Percentiles rank a stretch among this genome's conserved stretches.
Evolutionary conservation across 306 rosid species (phyloP).

Genomic region (Phaseolus lunatus): DNA sequence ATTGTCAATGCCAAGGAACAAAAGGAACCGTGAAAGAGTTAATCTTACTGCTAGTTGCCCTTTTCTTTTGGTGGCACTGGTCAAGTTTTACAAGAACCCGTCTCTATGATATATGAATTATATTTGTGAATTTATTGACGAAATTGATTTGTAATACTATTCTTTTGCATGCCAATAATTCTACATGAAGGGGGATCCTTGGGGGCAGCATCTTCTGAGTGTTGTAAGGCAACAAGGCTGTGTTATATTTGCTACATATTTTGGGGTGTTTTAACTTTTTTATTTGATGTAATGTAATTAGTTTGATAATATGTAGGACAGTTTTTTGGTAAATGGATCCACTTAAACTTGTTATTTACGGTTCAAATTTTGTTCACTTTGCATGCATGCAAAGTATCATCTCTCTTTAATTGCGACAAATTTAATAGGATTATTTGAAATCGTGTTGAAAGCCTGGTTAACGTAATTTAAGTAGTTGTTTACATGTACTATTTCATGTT

Average conservation of each 20-base stretch:
- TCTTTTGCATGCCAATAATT: constrained; percentile 45
- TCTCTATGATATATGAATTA: constrained; percentile 33
- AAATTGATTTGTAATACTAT: constrained; percentile 52
- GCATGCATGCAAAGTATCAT: background rate
- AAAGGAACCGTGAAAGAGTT: constrained; percentile 23
- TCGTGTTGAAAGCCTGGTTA: no score
- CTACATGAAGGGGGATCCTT: constrained; percentile 36
- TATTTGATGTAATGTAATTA: constrained; percentile 34
- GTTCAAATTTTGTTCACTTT: constrained; percentile 1
- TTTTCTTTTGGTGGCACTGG: constrained; percentile 40
- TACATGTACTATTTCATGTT: background rate
- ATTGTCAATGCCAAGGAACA: constrained; percentile 36
- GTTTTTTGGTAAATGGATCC: background rate
- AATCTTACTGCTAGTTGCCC: constrained; percentile 10
- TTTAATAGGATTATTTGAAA: no score
- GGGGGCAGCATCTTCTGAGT: constrained; percentile 37
- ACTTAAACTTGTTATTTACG: background rate
- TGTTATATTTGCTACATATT: background rate
- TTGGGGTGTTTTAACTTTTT: background rate
- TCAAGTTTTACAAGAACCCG: constrained; percentile 39
- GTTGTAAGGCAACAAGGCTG: constrained; percentile 23
- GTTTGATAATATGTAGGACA: background rate
- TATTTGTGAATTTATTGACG: constrained; percentile 32
- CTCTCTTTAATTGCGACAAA: background rate
- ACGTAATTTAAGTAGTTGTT: no score